Percentiles rank a stretch among this genome's conserved stretches.
Evolutionary conservation across 2,329 filamentous ascomycete genomes (phyloP).

Genomic region (Aureobasidium mangrovei): DNA sequence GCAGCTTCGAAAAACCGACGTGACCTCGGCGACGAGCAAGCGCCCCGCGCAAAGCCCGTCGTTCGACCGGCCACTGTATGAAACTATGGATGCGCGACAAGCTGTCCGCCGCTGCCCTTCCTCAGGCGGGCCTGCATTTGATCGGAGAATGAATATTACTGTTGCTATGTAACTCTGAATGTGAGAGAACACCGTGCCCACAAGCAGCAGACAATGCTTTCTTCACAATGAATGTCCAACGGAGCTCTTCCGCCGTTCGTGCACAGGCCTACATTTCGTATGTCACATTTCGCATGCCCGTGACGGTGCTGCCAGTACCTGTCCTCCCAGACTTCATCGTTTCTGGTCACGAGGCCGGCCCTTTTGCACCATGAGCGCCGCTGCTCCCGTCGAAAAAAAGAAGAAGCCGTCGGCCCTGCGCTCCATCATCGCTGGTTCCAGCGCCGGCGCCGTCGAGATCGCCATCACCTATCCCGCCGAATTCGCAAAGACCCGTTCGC

Average conservation of each 20-base stretch:
- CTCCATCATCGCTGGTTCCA: slow-evolving; percentile 83
- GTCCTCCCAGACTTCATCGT: not conserved
- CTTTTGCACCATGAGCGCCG: slow-evolving; percentile 10
- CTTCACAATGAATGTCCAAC: not conserved
- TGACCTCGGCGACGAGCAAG: not conserved
- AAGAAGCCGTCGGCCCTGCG: slow-evolving; percentile 67
- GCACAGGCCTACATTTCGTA: too few relatives aligned
- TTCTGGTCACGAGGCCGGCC: not conserved
- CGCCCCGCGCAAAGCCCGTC: not conserved
- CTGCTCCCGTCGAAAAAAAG: slow-evolving; percentile 19
- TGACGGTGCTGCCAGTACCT: not conserved
- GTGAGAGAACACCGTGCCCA: too few relatives aligned
- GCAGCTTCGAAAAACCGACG: not conserved
- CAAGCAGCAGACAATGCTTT: too few relatives aligned
- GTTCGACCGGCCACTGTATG: not conserved
- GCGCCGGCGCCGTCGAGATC: slow-evolving; percentile 93
- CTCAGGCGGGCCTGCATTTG: too few relatives aligned
- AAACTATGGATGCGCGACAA: too few relatives aligned
- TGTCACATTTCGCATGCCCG: not conserved
- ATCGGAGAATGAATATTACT: too few relatives aligned
- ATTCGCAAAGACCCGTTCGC: slow-evolving; percentile 91
- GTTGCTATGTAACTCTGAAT: too few relatives aligned
- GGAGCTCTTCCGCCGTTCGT: not conserved
- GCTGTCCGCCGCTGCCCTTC: too few relatives aligned
- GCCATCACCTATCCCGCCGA: slow-evolving; percentile 92